Percentiles rank a stretch among this genome's conserved stretches.
Evolutionary conservation across 2,329 filamentous ascomycete genomes (phyloP).

Genomic region (Clarireedia paspali): DNA sequence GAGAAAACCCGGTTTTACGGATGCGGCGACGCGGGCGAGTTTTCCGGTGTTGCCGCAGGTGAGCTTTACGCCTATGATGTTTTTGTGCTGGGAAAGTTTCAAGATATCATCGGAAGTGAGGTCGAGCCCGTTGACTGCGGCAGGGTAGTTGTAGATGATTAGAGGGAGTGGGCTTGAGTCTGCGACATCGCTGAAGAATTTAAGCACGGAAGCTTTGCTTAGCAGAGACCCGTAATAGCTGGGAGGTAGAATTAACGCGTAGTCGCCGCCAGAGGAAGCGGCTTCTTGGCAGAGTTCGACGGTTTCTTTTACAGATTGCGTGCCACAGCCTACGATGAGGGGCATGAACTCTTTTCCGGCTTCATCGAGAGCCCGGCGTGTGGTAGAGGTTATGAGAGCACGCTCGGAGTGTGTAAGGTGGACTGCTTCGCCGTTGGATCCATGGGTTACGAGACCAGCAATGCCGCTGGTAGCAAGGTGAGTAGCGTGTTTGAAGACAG

Average conservation of each 20-base stretch:
- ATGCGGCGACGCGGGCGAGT: conserved; percentile 34
- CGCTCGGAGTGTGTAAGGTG: conserved; percentile 35
- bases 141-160: conserved; percentile 41
- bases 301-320: conserved; percentile 33
- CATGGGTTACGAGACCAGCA: conserved; percentile 31
- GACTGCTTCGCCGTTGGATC: conserved; percentile 39
- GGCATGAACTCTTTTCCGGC: conserved; percentile 27
- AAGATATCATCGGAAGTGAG: conserved; percentile 34
- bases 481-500: conserved; percentile 31
- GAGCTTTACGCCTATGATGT: conserved; percentile 32
- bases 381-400: conserved; percentile 31
- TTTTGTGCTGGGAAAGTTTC: conserved; percentile 27
- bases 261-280: conserved; percentile 32
- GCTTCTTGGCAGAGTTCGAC: conserved; percentile 33
- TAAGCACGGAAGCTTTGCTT: conserved; percentile 40
- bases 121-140: conserved; percentile 35
- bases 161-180: conserved; percentile 35
- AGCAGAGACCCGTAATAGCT: conserved; percentile 35
- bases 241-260: conserved; percentile 33
- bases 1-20: neutral
- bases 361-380: conserved; percentile 30
- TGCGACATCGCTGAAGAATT: conserved; percentile 43
- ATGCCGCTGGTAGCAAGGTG: conserved; percentile 40
- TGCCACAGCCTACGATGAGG: conserved; percentile 35
- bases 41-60: conserved; percentile 35